Percentiles rank a stretch among this genome's conserved stretches.
Conservation (phyloP, 1,284 basidiomycete species). For the Xerocomus nothofagi region DNA sequence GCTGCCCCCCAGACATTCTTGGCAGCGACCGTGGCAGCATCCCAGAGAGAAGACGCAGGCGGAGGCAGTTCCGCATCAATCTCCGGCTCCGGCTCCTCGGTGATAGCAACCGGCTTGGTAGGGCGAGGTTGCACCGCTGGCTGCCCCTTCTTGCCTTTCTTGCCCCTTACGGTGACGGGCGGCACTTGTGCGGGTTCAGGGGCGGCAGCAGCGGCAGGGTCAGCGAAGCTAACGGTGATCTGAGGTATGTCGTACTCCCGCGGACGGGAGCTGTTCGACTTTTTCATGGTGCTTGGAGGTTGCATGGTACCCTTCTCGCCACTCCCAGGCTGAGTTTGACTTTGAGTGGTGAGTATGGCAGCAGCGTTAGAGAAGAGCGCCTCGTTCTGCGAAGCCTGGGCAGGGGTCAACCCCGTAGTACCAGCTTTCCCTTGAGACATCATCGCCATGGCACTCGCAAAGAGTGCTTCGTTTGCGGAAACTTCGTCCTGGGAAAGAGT, state of each 20-base stretch:
- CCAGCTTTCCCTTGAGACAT: conserved; percentile 21
- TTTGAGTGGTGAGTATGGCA: conserved; percentile 14
- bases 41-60: conserved; percentile 19
- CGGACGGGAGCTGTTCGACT: conserved; percentile 27
- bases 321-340: conserved; percentile 13
- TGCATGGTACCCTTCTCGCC: conserved; percentile 11
- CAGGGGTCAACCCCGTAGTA: conserved; percentile 9
- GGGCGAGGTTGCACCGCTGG: conserved; percentile 9
- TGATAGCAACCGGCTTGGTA: conserved; percentile 16
- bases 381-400: conserved; percentile 28
- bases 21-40: conserved; percentile 9
- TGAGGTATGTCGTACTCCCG: conserved; percentile 30
- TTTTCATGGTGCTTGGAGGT: conserved; percentile 28
- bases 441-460: conserved; percentile 26
- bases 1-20: conserved; percentile 12
- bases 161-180: conserved; percentile 15
- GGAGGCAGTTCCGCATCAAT: conserved; percentile 27
- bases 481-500: conserved; percentile 30
- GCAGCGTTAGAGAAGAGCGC: conserved; percentile 27
- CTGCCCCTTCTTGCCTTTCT: conserved; percentile 31
- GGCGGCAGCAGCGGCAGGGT: background rate
- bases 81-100: conserved; percentile 16
- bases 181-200: conserved; percentile 13
- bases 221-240: conserved; percentile 29
- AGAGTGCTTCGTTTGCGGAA: conserved; percentile 26